These are phyloP conservation scores for Nigrograna mackinnonii DNA, from an alignment of 2,329 filamentous ascomycete species.

Conservation along the genomic window DNA sequence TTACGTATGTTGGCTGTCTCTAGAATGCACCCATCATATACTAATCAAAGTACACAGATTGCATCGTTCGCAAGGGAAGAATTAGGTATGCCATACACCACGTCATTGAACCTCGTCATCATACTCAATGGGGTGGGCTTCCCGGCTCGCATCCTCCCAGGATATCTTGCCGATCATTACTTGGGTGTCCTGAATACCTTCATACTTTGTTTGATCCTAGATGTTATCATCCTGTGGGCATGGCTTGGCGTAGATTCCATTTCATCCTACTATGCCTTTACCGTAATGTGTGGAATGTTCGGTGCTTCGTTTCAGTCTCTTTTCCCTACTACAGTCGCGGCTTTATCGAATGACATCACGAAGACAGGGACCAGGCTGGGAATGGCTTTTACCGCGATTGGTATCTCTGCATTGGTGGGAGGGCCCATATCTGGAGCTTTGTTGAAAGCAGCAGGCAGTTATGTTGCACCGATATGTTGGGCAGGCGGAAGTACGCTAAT, in stretches of 20 bases:
- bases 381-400: conserved; percentile 56
- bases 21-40: background rate
- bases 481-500: conserved; percentile 19
- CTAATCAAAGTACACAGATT: conserved; percentile 41
- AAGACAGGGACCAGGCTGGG: conserved; percentile 53
- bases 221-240: conserved; percentile 50
- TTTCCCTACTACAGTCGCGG: conserved; percentile 46
- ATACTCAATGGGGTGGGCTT: conserved; percentile 61
- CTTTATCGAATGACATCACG: conserved; percentile 29
- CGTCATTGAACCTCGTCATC: conserved; percentile 60
- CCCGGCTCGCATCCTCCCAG: conserved; percentile 55
- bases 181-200: conserved; percentile 65
- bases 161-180: conserved; percentile 58
- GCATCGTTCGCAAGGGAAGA: conserved; percentile 41
- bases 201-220: conserved; percentile 52
- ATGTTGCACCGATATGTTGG: conserved; percentile 25
- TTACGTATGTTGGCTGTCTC: conserved; percentile 49
- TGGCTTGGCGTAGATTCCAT: conserved; percentile 62
- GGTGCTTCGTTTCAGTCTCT: conserved; percentile 47
- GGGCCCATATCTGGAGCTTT: conserved; percentile 59
- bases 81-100: conserved; percentile 51
- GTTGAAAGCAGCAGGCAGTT: conserved; percentile 42
- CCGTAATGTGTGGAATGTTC: conserved; percentile 65
- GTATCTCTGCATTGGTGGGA: conserved; percentile 55
- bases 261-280: conserved; percentile 63